A percentile compares a stretch with the other conserved stretches of the same genome.
phyloP scores from a whole-genome alignment of 2,329 filamentous ascomycete genomes.

The Atkinsonella hypoxylon region DNA sequence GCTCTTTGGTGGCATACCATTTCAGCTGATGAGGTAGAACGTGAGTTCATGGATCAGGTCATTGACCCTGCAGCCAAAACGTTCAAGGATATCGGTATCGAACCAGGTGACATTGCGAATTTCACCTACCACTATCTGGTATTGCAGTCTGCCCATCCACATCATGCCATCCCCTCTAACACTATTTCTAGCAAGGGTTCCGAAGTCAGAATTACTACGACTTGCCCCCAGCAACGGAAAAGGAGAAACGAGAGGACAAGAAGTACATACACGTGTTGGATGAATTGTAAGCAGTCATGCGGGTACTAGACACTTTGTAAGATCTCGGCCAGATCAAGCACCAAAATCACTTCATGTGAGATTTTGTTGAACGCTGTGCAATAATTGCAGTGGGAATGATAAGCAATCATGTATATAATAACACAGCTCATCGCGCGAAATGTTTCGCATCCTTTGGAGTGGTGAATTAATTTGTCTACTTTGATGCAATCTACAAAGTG shows the following conservation, averaged over 20 bases:
- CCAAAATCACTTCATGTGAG: neutral
- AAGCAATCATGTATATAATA: conserved; percentile 2
- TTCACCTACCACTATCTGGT: conserved; percentile 92
- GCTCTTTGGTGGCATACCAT: conserved; percentile 79
- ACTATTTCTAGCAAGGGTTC: conserved; percentile 61
- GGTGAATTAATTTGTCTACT: neutral
- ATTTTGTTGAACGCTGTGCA: neutral
- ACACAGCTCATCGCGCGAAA: neutral
- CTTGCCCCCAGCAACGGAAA: conserved; percentile 85
- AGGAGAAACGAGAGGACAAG: conserved; percentile 87
- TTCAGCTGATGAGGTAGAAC: conserved; percentile 76
- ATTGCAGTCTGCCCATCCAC: conserved; percentile 25
- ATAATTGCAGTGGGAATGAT: neutral
- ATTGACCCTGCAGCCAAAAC: conserved; percentile 91
- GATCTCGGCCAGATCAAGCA: no score
- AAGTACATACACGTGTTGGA: conserved; percentile 94
- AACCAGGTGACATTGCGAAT: conserved; percentile 73
- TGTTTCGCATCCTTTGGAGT: conserved; percentile 1
- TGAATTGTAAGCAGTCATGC: conserved; percentile 49
- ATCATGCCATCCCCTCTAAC: conserved; percentile 17
- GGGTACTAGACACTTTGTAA: neutral
- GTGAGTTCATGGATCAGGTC: conserved; percentile 83
- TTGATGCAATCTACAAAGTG: neutral
- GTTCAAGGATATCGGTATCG: conserved; percentile 84
- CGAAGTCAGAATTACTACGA: conserved; percentile 84